phyloP scores from a whole-genome alignment of 208 protist genomes.

The Zelonia costaricensis region DNA sequence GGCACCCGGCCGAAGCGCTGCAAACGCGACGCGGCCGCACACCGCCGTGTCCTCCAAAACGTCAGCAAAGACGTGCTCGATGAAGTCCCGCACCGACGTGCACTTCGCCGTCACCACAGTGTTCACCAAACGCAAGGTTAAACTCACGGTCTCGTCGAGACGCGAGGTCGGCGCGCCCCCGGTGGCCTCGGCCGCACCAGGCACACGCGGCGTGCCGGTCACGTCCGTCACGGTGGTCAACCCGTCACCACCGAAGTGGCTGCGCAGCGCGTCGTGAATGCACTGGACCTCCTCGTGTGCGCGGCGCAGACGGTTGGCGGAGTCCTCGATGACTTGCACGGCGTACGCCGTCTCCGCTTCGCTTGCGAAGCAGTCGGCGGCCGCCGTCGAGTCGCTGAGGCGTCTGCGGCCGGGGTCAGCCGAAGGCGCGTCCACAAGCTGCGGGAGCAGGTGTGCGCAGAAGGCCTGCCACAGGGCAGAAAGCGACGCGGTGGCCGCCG shows the following conservation, averaged over 20 bases:
- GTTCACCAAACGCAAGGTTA: constrained; percentile 4
- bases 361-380: neutral
- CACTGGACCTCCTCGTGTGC: neutral
- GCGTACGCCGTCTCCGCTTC: constrained; percentile 3
- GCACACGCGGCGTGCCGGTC: neutral
- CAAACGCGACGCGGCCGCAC: constrained; percentile 5
- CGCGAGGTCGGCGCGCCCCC: neutral
- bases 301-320: neutral
- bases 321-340: constrained; percentile 1
- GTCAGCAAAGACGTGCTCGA: constrained; percentile 7
- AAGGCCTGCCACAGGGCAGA: constrained; percentile 8
- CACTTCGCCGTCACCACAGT: constrained; percentile 18
- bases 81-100: constrained; percentile 7
- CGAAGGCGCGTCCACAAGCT: neutral
- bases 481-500: neutral
- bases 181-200: neutral
- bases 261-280: constrained; percentile 1
- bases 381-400: neutral
- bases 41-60: constrained; percentile 3
- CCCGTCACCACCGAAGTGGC: constrained; percentile 11
- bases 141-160: constrained; percentile 8
- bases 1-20: constrained; percentile 7
- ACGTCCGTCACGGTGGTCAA: neutral
- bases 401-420: neutral
- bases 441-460: constrained; percentile 9